Percentiles rank a stretch among this genome's conserved stretches.
Conservation (phyloP, 768 basidiomycete species). For the Gyrodon lividus region DNA sequence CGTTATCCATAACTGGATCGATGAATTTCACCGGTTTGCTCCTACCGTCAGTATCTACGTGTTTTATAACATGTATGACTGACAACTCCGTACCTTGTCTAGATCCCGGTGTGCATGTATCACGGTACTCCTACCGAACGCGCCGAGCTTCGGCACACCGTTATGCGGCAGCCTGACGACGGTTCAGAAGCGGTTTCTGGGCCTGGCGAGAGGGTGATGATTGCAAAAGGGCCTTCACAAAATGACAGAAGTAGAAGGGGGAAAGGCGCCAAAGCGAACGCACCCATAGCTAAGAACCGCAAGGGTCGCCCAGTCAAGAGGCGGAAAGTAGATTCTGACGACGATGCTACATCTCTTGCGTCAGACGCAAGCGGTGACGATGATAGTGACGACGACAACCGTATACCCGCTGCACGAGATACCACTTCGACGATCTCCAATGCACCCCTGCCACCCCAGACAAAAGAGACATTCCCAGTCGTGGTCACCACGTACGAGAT, state of each 20-base stretch:
- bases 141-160: slow-evolving; percentile 68
- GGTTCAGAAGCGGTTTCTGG: slow-evolving; percentile 20
- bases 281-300: slow-evolving; percentile 10
- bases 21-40: slow-evolving; percentile 83
- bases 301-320: slow-evolving; percentile 17
- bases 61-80: background rate
- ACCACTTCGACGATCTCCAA: slow-evolving; percentile 6
- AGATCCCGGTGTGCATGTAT: slow-evolving; percentile 90
- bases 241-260: slow-evolving; percentile 20
- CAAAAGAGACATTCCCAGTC: slow-evolving; percentile 59
- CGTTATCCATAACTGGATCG: slow-evolving; percentile 88
- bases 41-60: slow-evolving; percentile 54
- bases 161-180: slow-evolving; percentile 42
- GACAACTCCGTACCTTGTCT: background rate
- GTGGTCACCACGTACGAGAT: slow-evolving; percentile 92
- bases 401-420: slow-evolving; percentile 21
- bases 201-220: slow-evolving; percentile 25
- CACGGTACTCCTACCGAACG: slow-evolving; percentile 84
- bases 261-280: slow-evolving; percentile 6
- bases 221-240: slow-evolving; percentile 15
- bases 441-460: slow-evolving; percentile 11
- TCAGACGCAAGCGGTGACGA: slow-evolving; percentile 12
- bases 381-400: slow-evolving; percentile 19
- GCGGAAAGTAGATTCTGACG: slow-evolving; percentile 16
- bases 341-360: background rate